Percentiles rank a stretch among this genome's conserved stretches.
These are phyloP conservation scores for Closterium sp. DNA, from an alignment of 139 green algal genomes.

Conservation along the genomic window DNA sequence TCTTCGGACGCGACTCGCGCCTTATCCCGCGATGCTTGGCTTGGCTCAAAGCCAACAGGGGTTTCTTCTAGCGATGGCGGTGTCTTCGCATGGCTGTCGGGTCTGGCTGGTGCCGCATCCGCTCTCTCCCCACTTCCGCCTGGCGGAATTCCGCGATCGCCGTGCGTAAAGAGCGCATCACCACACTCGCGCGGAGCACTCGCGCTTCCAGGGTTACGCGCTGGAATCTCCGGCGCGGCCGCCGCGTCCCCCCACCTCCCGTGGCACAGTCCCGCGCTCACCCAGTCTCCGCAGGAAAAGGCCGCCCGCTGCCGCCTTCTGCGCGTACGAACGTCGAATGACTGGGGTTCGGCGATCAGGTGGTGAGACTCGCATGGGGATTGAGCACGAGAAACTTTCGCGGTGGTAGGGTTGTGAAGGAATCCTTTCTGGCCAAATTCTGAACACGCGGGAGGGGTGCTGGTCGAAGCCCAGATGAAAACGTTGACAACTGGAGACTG, in stretches of 20 bases:
- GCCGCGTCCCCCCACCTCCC: background rate
- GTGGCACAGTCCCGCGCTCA: background rate
- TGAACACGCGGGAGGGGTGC: background rate
- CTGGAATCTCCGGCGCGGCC: background rate
- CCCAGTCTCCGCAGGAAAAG: background rate
- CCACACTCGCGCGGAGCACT: background rate
- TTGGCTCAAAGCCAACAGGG: background rate
- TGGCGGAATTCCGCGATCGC: background rate
- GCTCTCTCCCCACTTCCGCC: background rate
- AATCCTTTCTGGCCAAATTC: background rate
- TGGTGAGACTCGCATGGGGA: background rate
- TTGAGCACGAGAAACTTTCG: background rate
- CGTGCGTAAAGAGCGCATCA: background rate
- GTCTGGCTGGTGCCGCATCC: background rate
- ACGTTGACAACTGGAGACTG: background rate
- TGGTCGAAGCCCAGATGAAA: background rate
- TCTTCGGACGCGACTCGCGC: background rate
- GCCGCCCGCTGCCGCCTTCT: background rate
- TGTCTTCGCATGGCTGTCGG: background rate
- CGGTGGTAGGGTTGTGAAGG: background rate
- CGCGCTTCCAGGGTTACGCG: background rate
- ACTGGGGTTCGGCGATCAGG: background rate
- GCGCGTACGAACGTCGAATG: background rate
- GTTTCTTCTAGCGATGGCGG: background rate
- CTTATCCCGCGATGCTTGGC: background rate